Percentiles rank a stretch among this genome's conserved stretches.
Evolutionary conservation across 192 early-diverging fungal genomes (phyloP).

Genomic region (Podila epigama): DNA sequence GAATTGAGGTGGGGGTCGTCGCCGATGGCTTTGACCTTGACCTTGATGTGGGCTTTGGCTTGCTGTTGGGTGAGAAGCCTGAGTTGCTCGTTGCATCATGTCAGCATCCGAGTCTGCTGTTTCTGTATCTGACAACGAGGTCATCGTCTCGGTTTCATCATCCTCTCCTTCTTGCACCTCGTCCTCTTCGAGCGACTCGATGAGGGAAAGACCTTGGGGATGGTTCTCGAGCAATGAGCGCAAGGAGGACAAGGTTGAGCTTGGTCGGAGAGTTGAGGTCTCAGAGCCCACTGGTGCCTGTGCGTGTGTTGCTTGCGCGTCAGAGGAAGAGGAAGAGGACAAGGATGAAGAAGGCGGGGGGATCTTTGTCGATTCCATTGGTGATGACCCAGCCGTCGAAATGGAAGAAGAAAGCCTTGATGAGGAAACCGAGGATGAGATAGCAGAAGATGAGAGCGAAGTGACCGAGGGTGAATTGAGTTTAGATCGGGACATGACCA

Average conservation of each 20-base stretch:
- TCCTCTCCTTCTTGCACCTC: too few species aligned
- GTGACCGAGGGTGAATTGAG: slow-evolving; percentile 11
- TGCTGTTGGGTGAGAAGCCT: too few species aligned
- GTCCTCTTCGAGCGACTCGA: background rate
- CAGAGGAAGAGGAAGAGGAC: background rate
- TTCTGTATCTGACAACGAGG: background rate
- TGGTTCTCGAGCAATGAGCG: slow-evolving; percentile 3
- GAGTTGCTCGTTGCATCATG: background rate
- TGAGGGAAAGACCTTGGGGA: slow-evolving; percentile 1
- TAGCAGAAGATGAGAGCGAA: background rate
- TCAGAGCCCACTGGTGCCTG: background rate
- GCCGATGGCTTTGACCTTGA: too few species aligned
- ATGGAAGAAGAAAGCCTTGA: background rate
- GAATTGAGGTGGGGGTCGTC: background rate
- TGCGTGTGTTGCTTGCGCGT: background rate
- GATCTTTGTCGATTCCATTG: too few species aligned
- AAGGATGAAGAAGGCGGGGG: background rate
- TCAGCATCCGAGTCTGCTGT: background rate
- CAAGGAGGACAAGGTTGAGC: background rate
- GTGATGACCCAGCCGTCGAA: background rate
- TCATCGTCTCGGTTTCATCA: background rate
- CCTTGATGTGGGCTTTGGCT: too few species aligned
- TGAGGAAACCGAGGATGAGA: too few species aligned
- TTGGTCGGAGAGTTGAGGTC: background rate
- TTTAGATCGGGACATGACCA: slow-evolving; percentile 36